A percentile compares a stretch with the other conserved stretches of the same genome.
These are phyloP conservation scores for Aphanomyces stellatus DNA, from an alignment of 352 stramenopile genomes.

Conservation along the genomic window DNA sequence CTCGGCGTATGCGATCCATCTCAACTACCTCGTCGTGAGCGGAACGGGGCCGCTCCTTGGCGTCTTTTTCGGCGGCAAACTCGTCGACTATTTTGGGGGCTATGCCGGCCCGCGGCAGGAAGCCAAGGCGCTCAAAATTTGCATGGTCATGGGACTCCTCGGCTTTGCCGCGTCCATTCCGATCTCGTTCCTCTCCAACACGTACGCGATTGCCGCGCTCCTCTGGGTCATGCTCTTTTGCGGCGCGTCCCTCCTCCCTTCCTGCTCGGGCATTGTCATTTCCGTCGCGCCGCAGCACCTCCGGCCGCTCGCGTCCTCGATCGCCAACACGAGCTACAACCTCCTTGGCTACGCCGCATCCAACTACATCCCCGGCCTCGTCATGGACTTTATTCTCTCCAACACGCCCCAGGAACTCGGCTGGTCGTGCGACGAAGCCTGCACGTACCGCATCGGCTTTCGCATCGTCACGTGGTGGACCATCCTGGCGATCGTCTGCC, in stretches of 20 bases:
- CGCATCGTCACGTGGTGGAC: constrained; percentile 72
- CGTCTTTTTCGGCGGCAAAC: constrained; percentile 80
- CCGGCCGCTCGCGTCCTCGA: constrained; percentile 61
- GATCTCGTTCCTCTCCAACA: constrained; percentile 59
- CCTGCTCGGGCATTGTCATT: constrained; percentile 81
- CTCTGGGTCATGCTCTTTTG: constrained; percentile 84
- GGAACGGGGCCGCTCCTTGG: constrained; percentile 70
- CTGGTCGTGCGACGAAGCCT: constrained; percentile 49
- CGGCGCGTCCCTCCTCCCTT: constrained; percentile 53
- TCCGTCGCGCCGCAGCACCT: constrained; percentile 49
- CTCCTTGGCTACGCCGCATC: constrained; percentile 77
- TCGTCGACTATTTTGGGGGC: constrained; percentile 69
- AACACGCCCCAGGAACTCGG: constrained; percentile 12
- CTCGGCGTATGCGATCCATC: constrained; percentile 69
- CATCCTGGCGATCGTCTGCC: constrained; percentile 63
- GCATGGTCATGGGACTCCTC: constrained; percentile 52
- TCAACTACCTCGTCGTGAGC: constrained; percentile 61
- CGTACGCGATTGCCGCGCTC: constrained; percentile 52
- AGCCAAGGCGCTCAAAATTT: constrained; percentile 56
- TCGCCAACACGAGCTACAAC: constrained; percentile 77
- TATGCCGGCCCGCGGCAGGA: constrained; percentile 63
- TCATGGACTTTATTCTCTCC: constrained; percentile 76
- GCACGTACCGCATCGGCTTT: constrained; percentile 74
- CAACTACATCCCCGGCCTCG: constrained; percentile 75
- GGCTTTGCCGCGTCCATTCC: constrained; percentile 43